Conservation (phyloP, 805 yeast genomes). For the Pichia heedii region DNA sequence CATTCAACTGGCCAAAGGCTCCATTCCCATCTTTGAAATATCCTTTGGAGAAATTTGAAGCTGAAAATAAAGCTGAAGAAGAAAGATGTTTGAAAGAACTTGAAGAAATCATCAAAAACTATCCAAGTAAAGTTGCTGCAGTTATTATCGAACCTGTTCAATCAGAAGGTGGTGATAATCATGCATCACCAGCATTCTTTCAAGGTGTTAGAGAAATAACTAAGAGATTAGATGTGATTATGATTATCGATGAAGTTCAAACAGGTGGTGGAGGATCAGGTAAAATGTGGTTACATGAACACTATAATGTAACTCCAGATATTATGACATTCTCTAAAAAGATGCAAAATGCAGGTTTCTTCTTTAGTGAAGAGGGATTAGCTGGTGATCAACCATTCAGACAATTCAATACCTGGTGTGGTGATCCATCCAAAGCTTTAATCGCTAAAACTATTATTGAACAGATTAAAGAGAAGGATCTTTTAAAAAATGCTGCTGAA, state of each 20-base stretch:
- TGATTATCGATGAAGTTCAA: constrained; percentile 67
- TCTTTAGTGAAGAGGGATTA: constrained; percentile 48
- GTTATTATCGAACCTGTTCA: constrained; percentile 54
- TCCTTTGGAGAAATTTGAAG: constrained; percentile 64
- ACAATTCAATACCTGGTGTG: constrained; percentile 75
- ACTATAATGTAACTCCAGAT: constrained; percentile 55
- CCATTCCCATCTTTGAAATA: constrained; percentile 73
- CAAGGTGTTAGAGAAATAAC: constrained; percentile 56
- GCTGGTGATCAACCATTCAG: constrained; percentile 55
- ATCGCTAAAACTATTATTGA: constrained; percentile 52
- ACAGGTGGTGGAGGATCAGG: constrained; percentile 72
- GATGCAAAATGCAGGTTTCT: constrained; percentile 68
- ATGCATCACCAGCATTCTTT: constrained; percentile 52
- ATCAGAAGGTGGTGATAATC: constrained; percentile 73
- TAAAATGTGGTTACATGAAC: constrained; percentile 66
- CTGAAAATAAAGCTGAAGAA: constrained; percentile 42
- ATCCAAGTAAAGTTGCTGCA: constrained; percentile 42
- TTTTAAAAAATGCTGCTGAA: constrained; percentile 38
- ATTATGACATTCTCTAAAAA: constrained; percentile 65
- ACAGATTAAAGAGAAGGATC: constrained; percentile 41
- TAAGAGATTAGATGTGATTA: constrained; percentile 43
- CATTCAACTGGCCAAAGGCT: constrained; percentile 51
- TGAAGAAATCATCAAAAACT: constrained; percentile 31
- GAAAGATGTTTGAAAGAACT: constrained; percentile 36
- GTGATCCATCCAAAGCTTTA: constrained; percentile 62